These are phyloP conservation scores for Globisporangium mamillatum DNA, from an alignment of 352 stramenopile genomes.

Conservation along the genomic window DNA sequence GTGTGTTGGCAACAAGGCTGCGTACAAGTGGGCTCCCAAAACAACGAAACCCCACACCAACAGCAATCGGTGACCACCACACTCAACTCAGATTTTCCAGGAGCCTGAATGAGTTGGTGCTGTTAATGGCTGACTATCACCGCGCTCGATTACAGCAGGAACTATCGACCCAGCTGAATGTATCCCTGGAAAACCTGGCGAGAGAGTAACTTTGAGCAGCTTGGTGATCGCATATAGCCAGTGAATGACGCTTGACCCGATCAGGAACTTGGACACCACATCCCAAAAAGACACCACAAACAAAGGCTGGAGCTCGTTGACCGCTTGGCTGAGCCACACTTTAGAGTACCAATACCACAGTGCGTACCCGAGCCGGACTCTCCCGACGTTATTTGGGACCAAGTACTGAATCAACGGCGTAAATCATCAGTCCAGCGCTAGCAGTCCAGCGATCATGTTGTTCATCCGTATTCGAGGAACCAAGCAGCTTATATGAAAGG, in stretches of 20 bases:
- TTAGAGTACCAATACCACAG: neutral
- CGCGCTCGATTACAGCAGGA: too few relatives aligned
- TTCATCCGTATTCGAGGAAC: constrained; percentile 30
- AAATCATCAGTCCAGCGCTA: constrained; percentile 35
- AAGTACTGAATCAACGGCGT: neutral
- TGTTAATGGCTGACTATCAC: neutral
- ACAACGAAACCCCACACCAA: neutral
- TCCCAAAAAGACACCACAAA: neutral
- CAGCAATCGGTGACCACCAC: neutral
- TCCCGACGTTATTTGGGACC: neutral
- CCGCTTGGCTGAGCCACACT: neutral
- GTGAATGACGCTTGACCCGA: neutral
- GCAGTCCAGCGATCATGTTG: constrained; percentile 28
- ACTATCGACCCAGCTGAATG: too few relatives aligned
- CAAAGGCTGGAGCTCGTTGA: neutral
- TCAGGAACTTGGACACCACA: neutral
- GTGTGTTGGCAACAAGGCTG: neutral
- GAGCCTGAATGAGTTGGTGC: too few relatives aligned
- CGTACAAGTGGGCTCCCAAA: neutral
- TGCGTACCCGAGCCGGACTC: neutral
- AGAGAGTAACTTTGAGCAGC: neutral
- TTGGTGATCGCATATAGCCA: neutral
- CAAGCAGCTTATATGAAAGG: constrained; percentile 27
- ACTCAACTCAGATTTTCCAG: too few relatives aligned
- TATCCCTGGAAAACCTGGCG: too few relatives aligned